Base-by-base conservation (phyloP, 495 filamentous ascomycete genomes). In the Beverwykella pulmonaria region DNA sequence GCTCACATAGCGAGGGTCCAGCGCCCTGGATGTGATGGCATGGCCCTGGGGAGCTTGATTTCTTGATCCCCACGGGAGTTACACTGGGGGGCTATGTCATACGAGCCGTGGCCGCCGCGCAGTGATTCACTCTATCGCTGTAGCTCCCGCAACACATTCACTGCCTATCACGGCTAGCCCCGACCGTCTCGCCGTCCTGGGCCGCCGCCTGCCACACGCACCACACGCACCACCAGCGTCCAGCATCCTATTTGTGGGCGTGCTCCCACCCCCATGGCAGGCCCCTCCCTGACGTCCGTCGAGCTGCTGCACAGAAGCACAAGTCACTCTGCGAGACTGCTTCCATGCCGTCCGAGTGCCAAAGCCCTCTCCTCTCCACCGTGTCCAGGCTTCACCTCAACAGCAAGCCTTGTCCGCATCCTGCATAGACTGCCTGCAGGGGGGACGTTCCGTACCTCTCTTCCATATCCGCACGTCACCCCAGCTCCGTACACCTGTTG, bases 1-100 rank as follows among this genome's bases (percentile, higher is more conserved):
- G 12, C 32, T 5, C 32, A 57, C 23, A 34, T 26, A 57, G 50
- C 50, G 20, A 22, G 54, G 27, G 52, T 19, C 15, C 52, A 26
- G 47, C 32, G 32, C 32, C 32, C 32, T 34, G 22, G 53, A 9
- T 12, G 32, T 34, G 32, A 34, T 34, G 32, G 15, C 52, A 58
- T n/a, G 58, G 50, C 25, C 62, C 55, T 61, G 67, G 58, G 25
- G 3, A 63, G 26, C 32, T 34, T 34, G 32, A 34, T 34, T n/a
- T 55, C 69, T 68, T 68, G 65, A 71, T 68, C 69, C 60, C 56
- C 65, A 67, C 63, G 68, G 52, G 56, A 69, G 69, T 69, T 72
- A 65, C 69, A 69, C 69, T 26, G 65, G 65, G n/a, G 63, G 70
- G 65, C 70, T 72, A 72, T 72, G 70, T 69, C 66, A 72, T 72